Evolutionary conservation across 2,329 filamentous ascomycete genomes (phyloP).

Genomic region (Thielaviopsis populi): DNA sequence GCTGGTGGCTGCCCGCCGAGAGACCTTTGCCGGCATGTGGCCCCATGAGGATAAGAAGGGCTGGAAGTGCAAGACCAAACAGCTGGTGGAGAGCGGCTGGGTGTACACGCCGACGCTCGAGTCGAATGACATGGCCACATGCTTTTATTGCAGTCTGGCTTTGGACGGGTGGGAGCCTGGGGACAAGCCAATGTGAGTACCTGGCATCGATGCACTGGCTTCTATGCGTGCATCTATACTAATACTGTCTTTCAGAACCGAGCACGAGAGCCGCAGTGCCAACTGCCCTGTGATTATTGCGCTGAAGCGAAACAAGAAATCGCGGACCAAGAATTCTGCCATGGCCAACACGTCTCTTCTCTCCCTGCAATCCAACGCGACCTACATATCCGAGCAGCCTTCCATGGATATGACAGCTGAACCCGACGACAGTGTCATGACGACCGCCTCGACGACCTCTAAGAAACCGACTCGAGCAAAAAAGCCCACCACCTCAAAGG

Average conservation of each 20-base stretch:
- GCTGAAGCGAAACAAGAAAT: conserved; percentile 42
- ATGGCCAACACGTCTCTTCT: conserved; percentile 56
- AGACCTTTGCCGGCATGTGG: conserved; percentile 76
- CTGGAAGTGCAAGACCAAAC: conserved; percentile 79
- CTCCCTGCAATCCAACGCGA: conserved; percentile 43
- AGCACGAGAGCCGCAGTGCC: conserved; percentile 67
- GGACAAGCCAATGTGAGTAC: conserved; percentile 68
- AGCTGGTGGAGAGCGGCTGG: conserved; percentile 89
- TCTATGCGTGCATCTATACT: conserved; percentile 16
- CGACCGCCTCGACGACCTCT: conserved; percentile 32
- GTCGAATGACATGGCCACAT: conserved; percentile 78
- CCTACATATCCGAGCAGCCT: conserved; percentile 31
- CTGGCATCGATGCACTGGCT: not conserved
- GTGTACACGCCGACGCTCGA: conserved; percentile 75
- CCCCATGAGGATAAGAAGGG: conserved; percentile 77
- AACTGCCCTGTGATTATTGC: conserved; percentile 73
- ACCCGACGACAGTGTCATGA: conserved; percentile 44
- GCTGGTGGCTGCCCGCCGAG: conserved; percentile 62
- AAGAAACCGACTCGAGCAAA: conserved; percentile 33
- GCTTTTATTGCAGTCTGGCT: conserved; percentile 75
- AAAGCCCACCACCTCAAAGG: conserved; percentile 36
- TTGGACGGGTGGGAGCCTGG: conserved; percentile 90
- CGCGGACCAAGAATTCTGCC: conserved; percentile 37
- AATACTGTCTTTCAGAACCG: conserved; percentile 43
- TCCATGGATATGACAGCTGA: conserved; percentile 28